A percentile compares a stretch with the other conserved stretches of the same genome.
Evolutionary conservation across 2,329 filamentous ascomycete genomes (phyloP).

Genomic region (Ceratocystiopsis sp.): DNA sequence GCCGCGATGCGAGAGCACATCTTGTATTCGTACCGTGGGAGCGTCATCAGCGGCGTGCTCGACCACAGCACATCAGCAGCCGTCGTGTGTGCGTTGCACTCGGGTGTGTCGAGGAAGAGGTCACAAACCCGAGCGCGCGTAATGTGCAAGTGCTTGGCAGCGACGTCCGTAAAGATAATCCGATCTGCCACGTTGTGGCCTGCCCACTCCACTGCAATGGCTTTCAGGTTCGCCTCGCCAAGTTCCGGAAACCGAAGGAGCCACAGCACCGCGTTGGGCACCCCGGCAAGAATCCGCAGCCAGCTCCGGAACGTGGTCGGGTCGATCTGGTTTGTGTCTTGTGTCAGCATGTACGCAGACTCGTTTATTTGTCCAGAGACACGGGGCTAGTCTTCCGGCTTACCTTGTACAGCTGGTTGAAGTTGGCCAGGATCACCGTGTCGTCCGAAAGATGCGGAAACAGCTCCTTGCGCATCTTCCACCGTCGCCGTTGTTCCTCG

Average conservation of each 20-base stretch:
- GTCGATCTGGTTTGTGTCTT: slow-evolving; percentile 52
- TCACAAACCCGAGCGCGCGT: slow-evolving; percentile 82
- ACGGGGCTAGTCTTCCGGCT: slow-evolving; percentile 1
- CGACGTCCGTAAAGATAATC: slow-evolving; percentile 90
- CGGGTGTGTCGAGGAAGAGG: slow-evolving; percentile 88
- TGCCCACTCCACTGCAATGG: slow-evolving; percentile 71
- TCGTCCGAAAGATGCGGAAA: slow-evolving; percentile 74
- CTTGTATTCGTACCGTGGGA: slow-evolving; percentile 87
- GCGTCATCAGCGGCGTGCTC: slow-evolving; percentile 78
- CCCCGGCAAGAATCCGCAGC: slow-evolving; percentile 72
- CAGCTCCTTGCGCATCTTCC: slow-evolving; percentile 83
- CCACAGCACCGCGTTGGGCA: slow-evolving; percentile 86
- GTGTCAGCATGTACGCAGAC: neutral
- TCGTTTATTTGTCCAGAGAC: neutral
- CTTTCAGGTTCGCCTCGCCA: slow-evolving; percentile 68
- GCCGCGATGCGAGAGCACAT: slow-evolving; percentile 99
- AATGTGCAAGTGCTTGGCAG: slow-evolving; percentile 88
- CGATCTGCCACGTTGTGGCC: slow-evolving; percentile 69
- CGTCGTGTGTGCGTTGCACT: slow-evolving; percentile 96
- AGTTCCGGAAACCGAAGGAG: slow-evolving; percentile 91
- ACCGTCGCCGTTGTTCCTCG: slow-evolving; percentile 64
- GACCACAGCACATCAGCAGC: slow-evolving; percentile 95
- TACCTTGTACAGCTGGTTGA: slow-evolving; percentile 98
- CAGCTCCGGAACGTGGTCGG: slow-evolving; percentile 91
- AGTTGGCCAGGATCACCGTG: slow-evolving; percentile 84